These are phyloP conservation scores for Epichloe uncinata DNA, from an alignment of 2,329 filamentous ascomycete genomes.

Conservation along the genomic window DNA sequence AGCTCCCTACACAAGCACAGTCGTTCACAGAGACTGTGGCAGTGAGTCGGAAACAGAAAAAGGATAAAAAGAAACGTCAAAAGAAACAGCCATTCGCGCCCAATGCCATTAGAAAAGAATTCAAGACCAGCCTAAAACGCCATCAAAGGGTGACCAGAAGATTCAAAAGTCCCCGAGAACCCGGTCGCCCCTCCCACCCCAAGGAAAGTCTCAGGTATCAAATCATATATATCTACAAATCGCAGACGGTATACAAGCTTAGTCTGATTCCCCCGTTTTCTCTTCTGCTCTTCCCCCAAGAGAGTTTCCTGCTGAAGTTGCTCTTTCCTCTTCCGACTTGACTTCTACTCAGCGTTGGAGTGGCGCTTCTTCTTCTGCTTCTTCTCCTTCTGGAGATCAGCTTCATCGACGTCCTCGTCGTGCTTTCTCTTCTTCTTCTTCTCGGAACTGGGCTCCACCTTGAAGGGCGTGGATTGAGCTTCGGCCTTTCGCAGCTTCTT, in stretches of 20 bases:
- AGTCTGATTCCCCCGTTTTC: constrained; percentile 1
- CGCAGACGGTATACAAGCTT: constrained; percentile 7
- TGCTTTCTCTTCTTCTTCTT: constrained; percentile 61
- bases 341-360: constrained; percentile 12
- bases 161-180: not conserved
- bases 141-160: constrained; percentile 17
- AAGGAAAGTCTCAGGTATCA: constrained; percentile 19
- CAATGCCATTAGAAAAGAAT: constrained; percentile 12
- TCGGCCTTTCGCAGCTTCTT: constrained; percentile 58
- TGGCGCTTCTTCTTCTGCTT: constrained; percentile 36
- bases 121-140: constrained; percentile 19
- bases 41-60: no score
- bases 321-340: not conserved
- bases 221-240: constrained; percentile 12
- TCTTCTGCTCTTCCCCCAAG: not conserved
- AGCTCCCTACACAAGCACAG: not conserved
- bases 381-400: constrained; percentile 44
- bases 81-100: constrained; percentile 19
- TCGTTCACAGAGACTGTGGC: not conserved
- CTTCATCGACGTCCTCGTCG: constrained; percentile 53
- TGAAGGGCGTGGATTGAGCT: constrained; percentile 31
- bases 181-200: not conserved
- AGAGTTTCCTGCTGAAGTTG: not conserved
- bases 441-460: constrained; percentile 17
- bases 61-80: not conserved